Evolutionary conservation across 352 stramenopile genomes (phyloP), one percentile per base, ranked within the genome.

Genomic region (Phytopythium cucurbitacearum): DNA sequence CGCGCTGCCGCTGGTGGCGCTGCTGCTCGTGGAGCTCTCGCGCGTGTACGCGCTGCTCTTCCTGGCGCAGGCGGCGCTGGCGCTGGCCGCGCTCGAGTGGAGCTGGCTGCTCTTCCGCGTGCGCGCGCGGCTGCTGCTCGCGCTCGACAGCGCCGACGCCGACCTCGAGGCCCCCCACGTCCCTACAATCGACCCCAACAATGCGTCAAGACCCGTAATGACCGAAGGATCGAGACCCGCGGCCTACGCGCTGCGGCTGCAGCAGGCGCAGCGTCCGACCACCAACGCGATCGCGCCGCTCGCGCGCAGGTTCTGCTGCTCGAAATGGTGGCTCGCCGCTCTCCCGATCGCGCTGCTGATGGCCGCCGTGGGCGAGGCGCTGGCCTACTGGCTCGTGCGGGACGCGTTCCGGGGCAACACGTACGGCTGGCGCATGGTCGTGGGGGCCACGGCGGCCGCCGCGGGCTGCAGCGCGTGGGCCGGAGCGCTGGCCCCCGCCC

Each of bases 31-130:
- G 39, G 69, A 83, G 58, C 43, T 62, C 13, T 65, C 64, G 10
- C 61, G 62, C 34, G 64, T 62, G 15, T 77, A 69, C 42, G 41
- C 75, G 36, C 55, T 83, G 53, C 59, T 83, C 8, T 80, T 76
- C 46, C 40, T 76, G 10, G 67, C 40, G 3, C 64, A 83, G 37
- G 41, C 71, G 28, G 33, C 78, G 42, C 53, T 83, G 37, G 72
- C 64, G 3, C 35, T 80, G 3, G 57, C 58, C 37, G 64, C 69
- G 15, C 64, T 83, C 42, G 72, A 83, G 58, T 83, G 67, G 72
- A 71, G 59, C 38, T 83, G 67, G 69, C 44, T 83, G 21, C 60
- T 63, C 46, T 83, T 74, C 54, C 72, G 72, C 40, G 73, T 82
- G 28, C 67, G 72, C 34, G 53, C 63, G 36, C 73, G 72, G 11